A percentile compares a stretch with the other conserved stretches of the same genome.
Evolutionary conservation across 129 eudicot genomes (phyloP).

Genomic region (Tanacetum coccineum): DNA sequence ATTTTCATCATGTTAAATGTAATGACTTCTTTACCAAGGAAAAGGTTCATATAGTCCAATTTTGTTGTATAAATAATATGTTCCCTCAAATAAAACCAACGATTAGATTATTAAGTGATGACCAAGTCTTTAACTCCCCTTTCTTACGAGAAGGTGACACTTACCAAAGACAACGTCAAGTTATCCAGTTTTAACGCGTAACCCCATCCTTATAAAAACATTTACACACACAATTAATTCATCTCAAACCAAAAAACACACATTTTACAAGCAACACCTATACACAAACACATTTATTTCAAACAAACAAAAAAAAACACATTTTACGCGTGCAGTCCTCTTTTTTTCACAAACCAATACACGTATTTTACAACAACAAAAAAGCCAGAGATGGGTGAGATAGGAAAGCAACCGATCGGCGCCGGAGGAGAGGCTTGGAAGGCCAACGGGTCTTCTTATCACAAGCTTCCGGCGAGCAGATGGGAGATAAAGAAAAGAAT

Average conservation of each 20-base stretch:
- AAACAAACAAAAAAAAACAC: not conserved
- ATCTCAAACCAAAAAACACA: not conserved
- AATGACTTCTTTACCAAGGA: too few species aligned
- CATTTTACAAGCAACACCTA: too few species aligned
- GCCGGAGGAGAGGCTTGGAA: conserved; percentile 20
- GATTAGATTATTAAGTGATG: not conserved
- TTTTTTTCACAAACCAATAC: conserved; percentile 2
- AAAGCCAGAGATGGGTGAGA: conserved; percentile 13
- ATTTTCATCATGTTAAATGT: too few species aligned
- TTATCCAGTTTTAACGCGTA: conserved; percentile 15
- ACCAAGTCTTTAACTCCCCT: conserved; percentile 10
- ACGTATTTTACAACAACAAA: not conserved
- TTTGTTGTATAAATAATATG: not conserved
- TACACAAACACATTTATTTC: not conserved
- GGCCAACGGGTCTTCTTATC: conserved; percentile 13
- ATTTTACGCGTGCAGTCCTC: not conserved
- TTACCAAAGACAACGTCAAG: conserved; percentile 17
- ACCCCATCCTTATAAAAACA: conserved; percentile 2
- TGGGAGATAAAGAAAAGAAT: conserved; percentile 25
- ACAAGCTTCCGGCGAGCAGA: conserved; percentile 24
- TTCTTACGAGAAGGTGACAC: conserved; percentile 1
- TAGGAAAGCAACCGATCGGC: conserved; percentile 19
- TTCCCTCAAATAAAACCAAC: conserved; percentile 16
- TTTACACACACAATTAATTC: not conserved
- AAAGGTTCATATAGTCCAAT: too few species aligned